phyloP scores from a whole-genome alignment of 2,329 filamentous ascomycete genomes.

The Neocatenulostroma microsporum region DNA sequence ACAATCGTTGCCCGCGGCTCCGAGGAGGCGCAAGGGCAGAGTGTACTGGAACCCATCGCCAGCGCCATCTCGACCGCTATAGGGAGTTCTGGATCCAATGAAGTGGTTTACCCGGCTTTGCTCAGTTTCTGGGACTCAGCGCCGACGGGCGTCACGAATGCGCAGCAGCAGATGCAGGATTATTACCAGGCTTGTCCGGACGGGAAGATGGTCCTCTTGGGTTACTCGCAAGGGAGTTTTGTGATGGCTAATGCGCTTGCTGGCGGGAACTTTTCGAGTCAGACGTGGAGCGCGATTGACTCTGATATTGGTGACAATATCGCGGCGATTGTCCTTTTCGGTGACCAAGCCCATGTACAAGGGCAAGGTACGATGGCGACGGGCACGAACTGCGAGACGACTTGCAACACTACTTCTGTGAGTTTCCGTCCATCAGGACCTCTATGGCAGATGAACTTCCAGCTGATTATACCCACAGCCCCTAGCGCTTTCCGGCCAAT shows the following conservation, averaged over 20 bases:
- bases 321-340: conserved; percentile 4
- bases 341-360: conserved; percentile 1
- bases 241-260: conserved; percentile 5
- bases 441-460: neutral
- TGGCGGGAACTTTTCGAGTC: conserved; percentile 1
- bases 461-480: too few species aligned
- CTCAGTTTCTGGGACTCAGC: conserved; percentile 3
- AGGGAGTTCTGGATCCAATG: conserved; percentile 4
- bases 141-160: conserved; percentile 3
- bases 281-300: conserved; percentile 1
- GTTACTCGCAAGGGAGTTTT: conserved; percentile 6
- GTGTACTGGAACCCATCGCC: conserved; percentile 4
- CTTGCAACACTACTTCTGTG: conserved; percentile 4
- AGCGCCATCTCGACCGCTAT: neutral
- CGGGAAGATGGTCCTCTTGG: conserved; percentile 4
- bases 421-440: neutral
- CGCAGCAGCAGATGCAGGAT: conserved; percentile 7
- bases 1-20: conserved; percentile 4
- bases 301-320: conserved; percentile 4
- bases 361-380: conserved; percentile 4
- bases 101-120: conserved; percentile 6
- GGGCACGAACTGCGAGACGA: conserved; percentile 2
- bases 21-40: conserved; percentile 6
- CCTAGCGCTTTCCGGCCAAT: conserved; percentile 1
- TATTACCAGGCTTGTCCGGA: conserved; percentile 2